phyloP scores from a whole-genome alignment of 176 grass and related monocot species.

The Cocos nucifera region DNA sequence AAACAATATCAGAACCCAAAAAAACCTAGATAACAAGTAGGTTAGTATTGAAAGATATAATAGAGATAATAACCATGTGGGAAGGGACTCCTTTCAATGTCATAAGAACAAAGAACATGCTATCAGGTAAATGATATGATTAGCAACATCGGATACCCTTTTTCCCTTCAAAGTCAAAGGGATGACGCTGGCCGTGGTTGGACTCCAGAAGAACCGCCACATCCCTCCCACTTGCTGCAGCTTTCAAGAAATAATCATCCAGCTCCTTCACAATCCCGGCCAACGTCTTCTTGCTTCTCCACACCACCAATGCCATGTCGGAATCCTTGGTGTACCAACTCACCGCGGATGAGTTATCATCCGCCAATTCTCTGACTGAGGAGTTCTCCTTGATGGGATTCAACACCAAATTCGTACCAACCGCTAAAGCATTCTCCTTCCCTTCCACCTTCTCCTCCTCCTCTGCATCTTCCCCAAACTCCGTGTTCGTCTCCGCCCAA shows the following conservation, averaged over 20 bases:
- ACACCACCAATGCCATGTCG: constrained; percentile 28
- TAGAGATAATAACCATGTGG: no score
- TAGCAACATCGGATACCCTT: constrained; percentile 36
- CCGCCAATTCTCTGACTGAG: constrained; percentile 23
- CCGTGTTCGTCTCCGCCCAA: constrained; percentile 57
- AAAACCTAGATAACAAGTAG: no score
- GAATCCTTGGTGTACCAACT: constrained; percentile 65
- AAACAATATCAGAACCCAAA: no score
- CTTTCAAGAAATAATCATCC: constrained; percentile 93
- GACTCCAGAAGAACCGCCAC: constrained; percentile 70
- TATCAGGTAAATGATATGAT: no score
- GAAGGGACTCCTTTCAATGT: not conserved
- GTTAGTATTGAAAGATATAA: no score
- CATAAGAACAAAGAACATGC: not conserved
- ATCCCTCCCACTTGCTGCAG: constrained; percentile 72
- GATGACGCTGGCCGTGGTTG: constrained; percentile 28
- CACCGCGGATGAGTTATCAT: constrained; percentile 51
- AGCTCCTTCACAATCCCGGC: constrained; percentile 68
- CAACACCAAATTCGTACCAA: constrained; percentile 16
- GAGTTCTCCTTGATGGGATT: constrained; percentile 12
- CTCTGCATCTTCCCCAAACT: constrained; percentile 52
- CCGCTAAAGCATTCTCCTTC: constrained; percentile 12
- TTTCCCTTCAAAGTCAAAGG: constrained; percentile 45
- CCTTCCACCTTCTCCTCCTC: not conserved
- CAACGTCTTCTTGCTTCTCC: constrained; percentile 52